Percentiles rank a stretch among this genome's conserved stretches.
These are phyloP conservation scores for Umbelopsis sp. DNA, from an alignment of 192 early-diverging fungal species.

Conservation along the genomic window DNA sequence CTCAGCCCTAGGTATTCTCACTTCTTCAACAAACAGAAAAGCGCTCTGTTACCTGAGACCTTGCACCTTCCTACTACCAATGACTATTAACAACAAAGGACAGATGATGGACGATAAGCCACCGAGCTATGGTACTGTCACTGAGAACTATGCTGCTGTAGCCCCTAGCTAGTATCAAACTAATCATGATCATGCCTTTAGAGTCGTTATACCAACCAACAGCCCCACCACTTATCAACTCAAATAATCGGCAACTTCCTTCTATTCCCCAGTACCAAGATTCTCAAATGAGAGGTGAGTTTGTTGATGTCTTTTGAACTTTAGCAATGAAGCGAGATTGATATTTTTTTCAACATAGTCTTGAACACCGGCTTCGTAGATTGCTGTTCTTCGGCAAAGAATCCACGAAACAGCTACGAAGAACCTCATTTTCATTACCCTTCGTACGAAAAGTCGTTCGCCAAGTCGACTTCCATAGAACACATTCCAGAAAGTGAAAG, in stretches of 20 bases:
- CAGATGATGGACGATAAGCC: not conserved
- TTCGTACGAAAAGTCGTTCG: not conserved
- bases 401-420: not conserved
- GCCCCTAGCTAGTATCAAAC: not conserved
- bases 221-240: not conserved
- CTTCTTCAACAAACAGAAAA: not conserved
- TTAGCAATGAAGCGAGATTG: not conserved
- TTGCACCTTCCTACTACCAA: not conserved
- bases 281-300: not conserved
- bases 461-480: not conserved
- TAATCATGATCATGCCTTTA: not conserved
- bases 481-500: not conserved
- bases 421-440: not conserved
- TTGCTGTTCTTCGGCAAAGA: not conserved
- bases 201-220: not conserved
- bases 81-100: not conserved
- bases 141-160: not conserved
- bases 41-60: not conserved
- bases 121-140: conserved; percentile 10
- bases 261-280: not conserved
- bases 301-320: too few relatives aligned
- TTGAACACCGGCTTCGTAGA: not conserved
- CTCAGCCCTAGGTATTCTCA: not conserved
- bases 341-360: not conserved
- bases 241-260: not conserved